Conservation (phyloP, 2,329 filamentous ascomycete genomes). For the Tolypocladium ovalisporum region DNA sequence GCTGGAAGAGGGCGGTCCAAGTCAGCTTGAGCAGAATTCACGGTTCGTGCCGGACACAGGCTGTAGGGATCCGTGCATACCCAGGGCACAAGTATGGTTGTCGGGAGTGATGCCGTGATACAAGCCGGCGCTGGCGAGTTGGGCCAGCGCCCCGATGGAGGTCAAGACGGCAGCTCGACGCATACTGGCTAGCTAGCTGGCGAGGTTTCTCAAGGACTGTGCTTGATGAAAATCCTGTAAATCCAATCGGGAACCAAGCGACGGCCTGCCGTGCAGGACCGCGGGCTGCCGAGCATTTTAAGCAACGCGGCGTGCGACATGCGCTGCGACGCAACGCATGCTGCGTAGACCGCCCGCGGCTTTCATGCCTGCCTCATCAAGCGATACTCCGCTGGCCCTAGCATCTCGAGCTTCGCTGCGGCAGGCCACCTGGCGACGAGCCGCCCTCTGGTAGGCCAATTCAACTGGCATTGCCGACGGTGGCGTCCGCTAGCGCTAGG, state of each 20-base stretch:
- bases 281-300: neutral
- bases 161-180: constrained; percentile 11
- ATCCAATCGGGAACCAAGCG: neutral
- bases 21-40: neutral
- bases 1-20: neutral
- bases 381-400: neutral
- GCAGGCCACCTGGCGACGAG: constrained; percentile 5
- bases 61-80: constrained; percentile 14
- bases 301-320: neutral
- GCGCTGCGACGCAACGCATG: neutral
- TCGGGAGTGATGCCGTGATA: constrained; percentile 33
- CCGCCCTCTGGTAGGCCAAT: constrained; percentile 7
- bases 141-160: constrained; percentile 15
- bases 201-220: neutral
- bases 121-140: constrained; percentile 23
- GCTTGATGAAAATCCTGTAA: neutral
- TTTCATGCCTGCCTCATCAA: constrained; percentile 3
- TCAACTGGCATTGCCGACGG: neutral
- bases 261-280: neutral
- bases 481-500: neutral
- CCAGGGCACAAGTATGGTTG: constrained; percentile 46
- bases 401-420: neutral
- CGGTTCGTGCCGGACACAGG: neutral
- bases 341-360: neutral
- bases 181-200: constrained; percentile 10